These are phyloP conservation scores for Sugiyamaella mastotermitis DNA, from an alignment of 805 yeast genomes.

Conservation along the genomic window DNA sequence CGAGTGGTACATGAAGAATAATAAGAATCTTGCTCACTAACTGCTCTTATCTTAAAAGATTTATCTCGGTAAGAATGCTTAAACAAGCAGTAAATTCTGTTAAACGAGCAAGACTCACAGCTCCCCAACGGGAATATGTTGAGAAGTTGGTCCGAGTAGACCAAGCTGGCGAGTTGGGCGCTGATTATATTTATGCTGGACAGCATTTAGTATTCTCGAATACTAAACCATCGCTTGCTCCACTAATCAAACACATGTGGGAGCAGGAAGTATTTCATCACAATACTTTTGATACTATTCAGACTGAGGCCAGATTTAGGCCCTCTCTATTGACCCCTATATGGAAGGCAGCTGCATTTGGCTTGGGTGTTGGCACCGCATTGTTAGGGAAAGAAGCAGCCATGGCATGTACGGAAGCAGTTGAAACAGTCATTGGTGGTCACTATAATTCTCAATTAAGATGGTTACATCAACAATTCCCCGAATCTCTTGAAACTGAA, in stretches of 20 bases:
- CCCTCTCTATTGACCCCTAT: constrained; percentile 88
- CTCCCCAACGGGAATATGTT: constrained; percentile 22
- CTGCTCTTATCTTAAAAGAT: not conserved
- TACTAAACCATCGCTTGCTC: constrained; percentile 68
- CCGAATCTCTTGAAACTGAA: constrained; percentile 32
- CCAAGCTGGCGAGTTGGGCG: constrained; percentile 98
- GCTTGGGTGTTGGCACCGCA: constrained; percentile 84
- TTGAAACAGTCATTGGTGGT: constrained; percentile 95
- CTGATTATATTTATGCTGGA: constrained; percentile 87
- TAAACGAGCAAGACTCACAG: constrained; percentile 15
- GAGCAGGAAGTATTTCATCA: constrained; percentile 94
- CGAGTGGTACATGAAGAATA: too few species aligned
- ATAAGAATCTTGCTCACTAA: too few species aligned
- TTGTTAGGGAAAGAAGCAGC: constrained; percentile 89
- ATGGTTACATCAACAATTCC: constrained; percentile 61
- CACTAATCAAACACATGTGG: constrained; percentile 92
- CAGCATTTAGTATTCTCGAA: constrained; percentile 72
- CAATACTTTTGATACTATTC: constrained; percentile 73
- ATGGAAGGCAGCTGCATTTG: constrained; percentile 89
- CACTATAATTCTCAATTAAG: constrained; percentile 91
- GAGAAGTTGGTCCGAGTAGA: constrained; percentile 65
- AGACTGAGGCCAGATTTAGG: constrained; percentile 70
- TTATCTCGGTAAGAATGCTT: constrained; percentile 12
- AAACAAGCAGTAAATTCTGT: constrained; percentile 21
- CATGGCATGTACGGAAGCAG: constrained; percentile 99